Evolutionary conservation across 179 eudicot genomes (phyloP).

Genomic region (Monotropa hypopitys): DNA sequence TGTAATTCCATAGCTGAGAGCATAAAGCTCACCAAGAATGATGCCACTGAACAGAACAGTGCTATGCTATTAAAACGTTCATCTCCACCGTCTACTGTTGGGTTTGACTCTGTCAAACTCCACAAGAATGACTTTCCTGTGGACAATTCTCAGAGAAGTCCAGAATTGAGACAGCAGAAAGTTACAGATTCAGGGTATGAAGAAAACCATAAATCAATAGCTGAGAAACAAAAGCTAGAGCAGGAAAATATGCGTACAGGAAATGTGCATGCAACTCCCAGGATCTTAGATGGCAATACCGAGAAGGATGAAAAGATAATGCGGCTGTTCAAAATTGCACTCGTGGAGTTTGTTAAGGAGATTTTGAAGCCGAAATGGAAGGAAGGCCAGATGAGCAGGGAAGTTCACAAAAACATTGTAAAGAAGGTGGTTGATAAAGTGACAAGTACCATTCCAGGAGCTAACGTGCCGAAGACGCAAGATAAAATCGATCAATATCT

Average conservation of each 20-base stretch:
- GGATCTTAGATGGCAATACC: slow-evolving; percentile 33
- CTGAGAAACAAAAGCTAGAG: slow-evolving; percentile 20
- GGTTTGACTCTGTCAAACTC: not conserved
- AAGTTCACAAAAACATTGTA: slow-evolving; percentile 62
- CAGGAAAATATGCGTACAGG: slow-evolving; percentile 8
- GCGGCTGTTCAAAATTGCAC: slow-evolving; percentile 61
- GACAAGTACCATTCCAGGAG: slow-evolving; percentile 38
- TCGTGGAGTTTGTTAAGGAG: slow-evolving; percentile 77
- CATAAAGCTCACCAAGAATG: slow-evolving; percentile 14
- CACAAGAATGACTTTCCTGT: slow-evolving; percentile 1
- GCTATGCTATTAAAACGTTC: slow-evolving; percentile 4
- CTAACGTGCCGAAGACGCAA: slow-evolving; percentile 57
- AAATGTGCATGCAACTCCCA: slow-evolving; percentile 20
- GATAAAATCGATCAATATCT: slow-evolving; percentile 69
- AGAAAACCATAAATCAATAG: slow-evolving; percentile 3
- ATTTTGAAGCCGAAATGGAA: slow-evolving; percentile 80
- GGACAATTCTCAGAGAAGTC: slow-evolving; percentile 7
- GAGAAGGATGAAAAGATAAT: slow-evolving; percentile 52
- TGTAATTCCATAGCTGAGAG: slow-evolving; percentile 26
- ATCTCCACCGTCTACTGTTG: slow-evolving; percentile 6
- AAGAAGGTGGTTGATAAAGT: slow-evolving; percentile 84
- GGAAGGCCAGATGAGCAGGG: slow-evolving; percentile 73
- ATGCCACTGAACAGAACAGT: slow-evolving; percentile 14
- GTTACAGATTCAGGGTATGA: slow-evolving; percentile 7
- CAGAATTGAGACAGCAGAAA: slow-evolving; percentile 15